Conservation (phyloP, 768 basidiomycete species). For the Termitomyces sp. region DNA sequence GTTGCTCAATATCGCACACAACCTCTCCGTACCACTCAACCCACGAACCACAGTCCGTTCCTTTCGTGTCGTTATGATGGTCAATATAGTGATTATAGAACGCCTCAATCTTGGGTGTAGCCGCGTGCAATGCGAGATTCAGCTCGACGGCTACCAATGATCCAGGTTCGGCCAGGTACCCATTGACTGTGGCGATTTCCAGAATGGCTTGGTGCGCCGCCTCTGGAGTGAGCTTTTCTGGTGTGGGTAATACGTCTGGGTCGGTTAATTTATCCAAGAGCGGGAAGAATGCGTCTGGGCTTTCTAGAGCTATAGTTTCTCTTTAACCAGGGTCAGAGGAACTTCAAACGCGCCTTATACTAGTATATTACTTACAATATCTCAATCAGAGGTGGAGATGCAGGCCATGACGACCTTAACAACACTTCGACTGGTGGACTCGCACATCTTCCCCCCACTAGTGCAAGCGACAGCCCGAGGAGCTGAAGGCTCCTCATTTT, state of each 20-base stretch:
- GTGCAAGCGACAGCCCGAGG: conserved; percentile 16
- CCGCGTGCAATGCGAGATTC: conserved; percentile 74
- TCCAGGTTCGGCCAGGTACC: conserved; percentile 48
- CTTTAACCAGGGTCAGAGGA: conserved; percentile 37
- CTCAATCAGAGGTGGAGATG: conserved; percentile 62
- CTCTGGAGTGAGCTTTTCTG: conserved; percentile 41
- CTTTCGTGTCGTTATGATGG: conserved; percentile 29
- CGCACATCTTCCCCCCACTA: conserved; percentile 12
- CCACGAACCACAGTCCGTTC: conserved; percentile 63
- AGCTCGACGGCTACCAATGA: conserved; percentile 61
- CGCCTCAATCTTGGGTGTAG: conserved; percentile 80
- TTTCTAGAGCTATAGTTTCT: conserved; percentile 77
- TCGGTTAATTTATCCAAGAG: conserved; percentile 66
- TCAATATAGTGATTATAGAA: conserved; percentile 72
- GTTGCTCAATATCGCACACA: conserved; percentile 64
- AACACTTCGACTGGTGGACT: conserved; percentile 58
- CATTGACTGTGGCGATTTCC: conserved; percentile 44
- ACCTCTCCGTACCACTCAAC: conserved; percentile 81
- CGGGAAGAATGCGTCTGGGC: conserved; percentile 72
- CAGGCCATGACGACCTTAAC: conserved; percentile 64
- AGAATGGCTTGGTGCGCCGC: conserved; percentile 56
- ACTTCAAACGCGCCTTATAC: conserved; percentile 2
- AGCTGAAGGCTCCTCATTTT: conserved; percentile 16
- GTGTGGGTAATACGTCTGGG: conserved; percentile 37
- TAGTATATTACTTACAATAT: conserved; percentile 48